Percentiles rank a stretch among this genome's conserved stretches.
phyloP scores from a whole-genome alignment of 108 stramenopile species.

The Skeletonema menzelii region DNA sequence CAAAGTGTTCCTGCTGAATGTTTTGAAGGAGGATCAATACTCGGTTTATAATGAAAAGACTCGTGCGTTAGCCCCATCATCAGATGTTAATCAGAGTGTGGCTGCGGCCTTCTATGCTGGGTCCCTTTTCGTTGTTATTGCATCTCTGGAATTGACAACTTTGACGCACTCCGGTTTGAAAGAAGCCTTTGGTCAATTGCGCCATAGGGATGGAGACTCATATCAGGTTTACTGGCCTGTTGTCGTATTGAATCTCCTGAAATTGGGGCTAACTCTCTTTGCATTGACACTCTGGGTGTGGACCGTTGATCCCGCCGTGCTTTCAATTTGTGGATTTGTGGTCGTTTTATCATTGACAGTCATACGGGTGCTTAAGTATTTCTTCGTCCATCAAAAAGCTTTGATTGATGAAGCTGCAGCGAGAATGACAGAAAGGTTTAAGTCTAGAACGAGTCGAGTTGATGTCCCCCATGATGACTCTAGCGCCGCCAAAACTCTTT shows the following conservation, averaged over 20 bases:
- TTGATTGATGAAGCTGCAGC: constrained; percentile 2
- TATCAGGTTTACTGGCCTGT: constrained; percentile 5
- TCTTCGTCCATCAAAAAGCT: constrained; percentile 11
- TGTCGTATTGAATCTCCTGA: not conserved
- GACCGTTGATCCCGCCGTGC: constrained; percentile 7
- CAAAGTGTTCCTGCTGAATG: constrained; percentile 3
- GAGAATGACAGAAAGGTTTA: constrained; percentile 6
- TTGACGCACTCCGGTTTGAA: constrained; percentile 11
- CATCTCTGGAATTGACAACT: constrained; percentile 4
- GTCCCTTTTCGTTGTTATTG: constrained; percentile 11
- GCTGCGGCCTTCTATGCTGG: constrained; percentile 4
- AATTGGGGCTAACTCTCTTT: constrained; percentile 1
- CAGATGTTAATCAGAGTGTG: not conserved
- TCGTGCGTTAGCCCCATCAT: not conserved
- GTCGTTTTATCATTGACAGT: constrained; percentile 6
- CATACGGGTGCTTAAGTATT: constrained; percentile 2
- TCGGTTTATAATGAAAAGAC: not conserved
- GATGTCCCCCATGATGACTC: not conserved
- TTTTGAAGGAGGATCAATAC: constrained; percentile 1
- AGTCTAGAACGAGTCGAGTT: not conserved
- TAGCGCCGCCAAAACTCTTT: not conserved
- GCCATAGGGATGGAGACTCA: not conserved
- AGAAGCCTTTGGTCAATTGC: not conserved
- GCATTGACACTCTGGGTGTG: constrained; percentile 6
- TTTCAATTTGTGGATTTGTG: constrained; percentile 8